Evolutionary conservation across 352 stramenopile genomes (phyloP).

Genomic region (Blastocystis sp.): DNA sequence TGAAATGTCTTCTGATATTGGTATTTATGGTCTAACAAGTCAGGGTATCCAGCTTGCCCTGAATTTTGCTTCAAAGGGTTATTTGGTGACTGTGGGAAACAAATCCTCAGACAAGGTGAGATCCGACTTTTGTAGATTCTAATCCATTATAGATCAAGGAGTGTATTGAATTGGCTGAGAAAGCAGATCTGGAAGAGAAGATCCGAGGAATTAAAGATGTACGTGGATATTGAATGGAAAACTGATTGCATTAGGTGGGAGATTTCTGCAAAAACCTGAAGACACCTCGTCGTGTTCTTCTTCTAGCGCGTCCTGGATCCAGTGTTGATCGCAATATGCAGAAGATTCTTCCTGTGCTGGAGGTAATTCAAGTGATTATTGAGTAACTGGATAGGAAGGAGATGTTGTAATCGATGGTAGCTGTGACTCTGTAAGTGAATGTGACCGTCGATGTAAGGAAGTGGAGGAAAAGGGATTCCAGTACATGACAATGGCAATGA

Average conservation of each 20-base stretch:
- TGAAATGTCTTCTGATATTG: conserved; percentile 64
- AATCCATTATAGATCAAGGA: conserved; percentile 28
- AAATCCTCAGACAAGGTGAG: conserved; percentile 46
- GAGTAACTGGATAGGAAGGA: neutral
- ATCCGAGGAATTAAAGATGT: conserved; percentile 48
- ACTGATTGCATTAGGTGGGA: neutral
- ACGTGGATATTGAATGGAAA: neutral
- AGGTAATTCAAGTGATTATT: neutral
- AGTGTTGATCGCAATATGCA: conserved; percentile 29
- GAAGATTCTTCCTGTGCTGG: neutral
- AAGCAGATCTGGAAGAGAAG: conserved; percentile 28
- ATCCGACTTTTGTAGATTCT: neutral
- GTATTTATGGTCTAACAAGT: conserved; percentile 56
- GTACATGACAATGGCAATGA: neutral
- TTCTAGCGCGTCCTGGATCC: neutral
- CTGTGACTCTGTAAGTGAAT: neutral
- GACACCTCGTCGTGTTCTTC: neutral
- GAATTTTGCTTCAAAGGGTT: conserved; percentile 23
- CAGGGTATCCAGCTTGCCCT: conserved; percentile 15
- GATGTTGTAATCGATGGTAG: neutral
- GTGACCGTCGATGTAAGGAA: neutral
- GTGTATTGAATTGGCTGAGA: conserved; percentile 43
- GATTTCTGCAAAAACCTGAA: conserved; percentile 39
- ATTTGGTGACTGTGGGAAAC: conserved; percentile 42
- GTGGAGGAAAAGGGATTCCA: conserved; percentile 5